Conservation (phyloP, 768 basidiomycete genomes). For the Boletus vinaceobasis region DNA sequence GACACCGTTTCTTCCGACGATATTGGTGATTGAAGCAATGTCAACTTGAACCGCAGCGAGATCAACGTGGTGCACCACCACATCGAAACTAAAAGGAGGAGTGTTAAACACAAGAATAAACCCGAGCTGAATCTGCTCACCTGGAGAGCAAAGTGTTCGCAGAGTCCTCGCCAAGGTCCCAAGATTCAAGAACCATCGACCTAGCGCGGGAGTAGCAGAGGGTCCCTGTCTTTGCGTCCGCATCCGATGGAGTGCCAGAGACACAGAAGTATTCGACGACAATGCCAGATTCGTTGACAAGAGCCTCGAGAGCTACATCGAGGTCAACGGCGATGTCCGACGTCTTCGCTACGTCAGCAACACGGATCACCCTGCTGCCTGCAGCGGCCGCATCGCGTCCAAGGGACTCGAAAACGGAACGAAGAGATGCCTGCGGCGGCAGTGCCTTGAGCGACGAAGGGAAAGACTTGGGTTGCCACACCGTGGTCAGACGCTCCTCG, state of each 20-base stretch:
- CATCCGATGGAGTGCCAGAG: slow-evolving; percentile 16
- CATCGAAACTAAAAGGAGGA: slow-evolving; percentile 12
- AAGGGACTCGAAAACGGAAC: slow-evolving; percentile 17
- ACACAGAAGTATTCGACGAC: slow-evolving; percentile 19
- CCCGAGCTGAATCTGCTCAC: background rate
- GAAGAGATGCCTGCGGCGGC: slow-evolving; percentile 3
- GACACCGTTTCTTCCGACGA: slow-evolving; percentile 22
- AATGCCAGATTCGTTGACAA: slow-evolving; percentile 14
- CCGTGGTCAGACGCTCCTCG: slow-evolving; percentile 30
- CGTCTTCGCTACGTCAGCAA: slow-evolving; percentile 22
- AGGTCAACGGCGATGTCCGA: slow-evolving; percentile 17
- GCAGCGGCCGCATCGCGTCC: slow-evolving; percentile 12
- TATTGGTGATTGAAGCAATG: slow-evolving; percentile 20
- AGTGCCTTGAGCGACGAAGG: slow-evolving; percentile 15
- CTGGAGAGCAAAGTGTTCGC: slow-evolving; percentile 5
- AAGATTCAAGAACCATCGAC: slow-evolving; percentile 21
- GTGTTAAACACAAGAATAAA: background rate
- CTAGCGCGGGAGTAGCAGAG: slow-evolving; percentile 12
- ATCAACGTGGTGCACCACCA: slow-evolving; percentile 21
- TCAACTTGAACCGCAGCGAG: slow-evolving; percentile 21
- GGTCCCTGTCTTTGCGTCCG: slow-evolving; percentile 20
- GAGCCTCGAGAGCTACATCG: slow-evolving; percentile 12
- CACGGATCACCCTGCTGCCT: slow-evolving; percentile 23
- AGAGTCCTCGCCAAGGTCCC: slow-evolving; percentile 10
- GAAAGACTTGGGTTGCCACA: slow-evolving; percentile 32